Base-by-base conservation (phyloP, 306 rosid species). In the Trifolium fragiferum region DNA sequence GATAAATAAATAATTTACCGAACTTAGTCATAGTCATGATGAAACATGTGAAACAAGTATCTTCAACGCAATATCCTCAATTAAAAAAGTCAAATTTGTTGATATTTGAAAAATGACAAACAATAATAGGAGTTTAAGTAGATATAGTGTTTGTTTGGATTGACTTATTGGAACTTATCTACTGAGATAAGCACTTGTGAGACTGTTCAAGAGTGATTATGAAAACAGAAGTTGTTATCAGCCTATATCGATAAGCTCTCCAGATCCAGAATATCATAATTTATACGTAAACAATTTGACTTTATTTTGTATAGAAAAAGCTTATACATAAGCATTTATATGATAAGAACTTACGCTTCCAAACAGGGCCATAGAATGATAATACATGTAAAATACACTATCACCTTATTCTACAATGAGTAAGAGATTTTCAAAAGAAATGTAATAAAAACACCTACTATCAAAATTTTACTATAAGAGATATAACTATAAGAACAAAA, bases 1-100 rank as follows among this genome's bases (percentile, higher is more conserved):
- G 87, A 70, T 13, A 85, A 74, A 70, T 13, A 85, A 74, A 76
- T 71, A 43, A 78, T 72, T 49, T 30, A 66, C 68, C 69, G 51
- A 67, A 57, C 61, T 54, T 67, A 55, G 70, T 53, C 69, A 63
- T 41, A 60, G 72, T 74, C 54, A 81, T 53, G 70, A 51, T 15
- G 19, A 53, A 53, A 53, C 14, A 4, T 16, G 14, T 53, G 30
- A 53, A 53, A 53, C 60, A 19, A 19, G 30, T 53, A 8, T 53
- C 5, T 53, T 18, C 14, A 27, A 3, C 11, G 4, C 30, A 53
- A 51, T 19, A 51, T 15, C 19, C 18, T 43, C 49, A 43, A 13
- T 13, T 44, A 2, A 3, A 40, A 44, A 13, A 44, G 40, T 44
- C 14, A 44, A 13, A 13, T 44, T 44, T 13, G 2, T 44, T 44